Percentiles rank a stretch among this genome's conserved stretches.
Evolutionary conservation across 164 flowering plant species (phyloP).

Genomic region (Piper longum): DNA sequence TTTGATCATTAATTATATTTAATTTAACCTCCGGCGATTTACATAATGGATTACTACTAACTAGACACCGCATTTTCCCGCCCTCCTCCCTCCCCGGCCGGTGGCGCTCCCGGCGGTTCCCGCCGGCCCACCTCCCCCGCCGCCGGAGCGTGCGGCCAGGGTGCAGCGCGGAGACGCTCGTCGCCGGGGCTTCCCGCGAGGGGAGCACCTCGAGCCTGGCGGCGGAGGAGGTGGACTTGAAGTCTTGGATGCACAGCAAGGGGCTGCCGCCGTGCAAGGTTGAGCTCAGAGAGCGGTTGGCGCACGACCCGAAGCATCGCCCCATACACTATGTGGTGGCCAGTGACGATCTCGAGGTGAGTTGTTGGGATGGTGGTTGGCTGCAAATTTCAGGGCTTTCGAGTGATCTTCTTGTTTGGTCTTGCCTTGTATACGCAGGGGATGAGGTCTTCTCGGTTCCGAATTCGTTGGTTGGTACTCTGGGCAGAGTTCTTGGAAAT

Average conservation of each 20-base stretch:
- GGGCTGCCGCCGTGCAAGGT: conserved; percentile 89
- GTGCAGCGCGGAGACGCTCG: conserved; percentile 45
- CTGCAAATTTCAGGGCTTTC: background rate
- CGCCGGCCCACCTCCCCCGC: background rate
- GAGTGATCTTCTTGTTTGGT: background rate
- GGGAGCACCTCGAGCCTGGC: conserved; percentile 18
- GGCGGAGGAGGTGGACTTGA: conserved; percentile 47
- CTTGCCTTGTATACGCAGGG: conserved; percentile 39
- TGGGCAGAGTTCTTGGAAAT: conserved; percentile 88
- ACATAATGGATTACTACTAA: too few relatives aligned
- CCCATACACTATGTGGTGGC: conserved; percentile 88
- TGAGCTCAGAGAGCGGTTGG: conserved; percentile 53
- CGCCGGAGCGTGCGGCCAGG: conserved; percentile 25
- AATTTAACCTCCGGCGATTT: too few relatives aligned
- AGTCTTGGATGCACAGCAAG: conserved; percentile 83
- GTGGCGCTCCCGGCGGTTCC: too few relatives aligned
- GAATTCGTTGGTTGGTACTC: conserved; percentile 77
- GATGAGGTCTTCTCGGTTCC: conserved; percentile 90
- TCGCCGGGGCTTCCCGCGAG: conserved; percentile 26
- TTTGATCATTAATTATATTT: too few relatives aligned
- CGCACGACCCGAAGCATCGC: conserved; percentile 34
- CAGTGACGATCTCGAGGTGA: conserved; percentile 80
- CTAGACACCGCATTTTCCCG: too few relatives aligned
- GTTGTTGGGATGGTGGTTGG: background rate
- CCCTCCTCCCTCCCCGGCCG: background rate